Conservation (phyloP, 1,284 basidiomycete genomes). For the Naganishia liquefaciens region DNA sequence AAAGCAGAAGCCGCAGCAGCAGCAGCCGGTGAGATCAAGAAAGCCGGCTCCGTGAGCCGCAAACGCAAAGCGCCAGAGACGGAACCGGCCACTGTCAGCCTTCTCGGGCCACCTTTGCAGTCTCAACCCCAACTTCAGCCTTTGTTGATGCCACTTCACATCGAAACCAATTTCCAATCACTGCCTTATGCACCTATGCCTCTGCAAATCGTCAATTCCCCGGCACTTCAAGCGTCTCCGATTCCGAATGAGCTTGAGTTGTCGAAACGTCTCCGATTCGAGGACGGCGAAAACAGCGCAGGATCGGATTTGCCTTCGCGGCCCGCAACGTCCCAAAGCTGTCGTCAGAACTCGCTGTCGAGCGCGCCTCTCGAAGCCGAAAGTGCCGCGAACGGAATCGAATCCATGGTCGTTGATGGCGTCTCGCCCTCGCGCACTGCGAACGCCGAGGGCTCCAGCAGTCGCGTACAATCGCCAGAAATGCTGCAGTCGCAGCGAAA, state of each 20-base stretch:
- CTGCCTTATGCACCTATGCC: slow-evolving; percentile 3
- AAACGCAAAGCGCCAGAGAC: slow-evolving; percentile 18
- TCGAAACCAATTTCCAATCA: neutral
- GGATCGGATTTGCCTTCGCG: slow-evolving; percentile 9
- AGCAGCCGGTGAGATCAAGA: slow-evolving; percentile 15
- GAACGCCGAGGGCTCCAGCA: neutral
- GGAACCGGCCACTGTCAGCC: neutral
- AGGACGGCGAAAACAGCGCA: neutral
- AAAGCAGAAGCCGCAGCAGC: slow-evolving; percentile 25
- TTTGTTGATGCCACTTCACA: slow-evolving; percentile 10
- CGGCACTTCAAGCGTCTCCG: slow-evolving; percentile 22
- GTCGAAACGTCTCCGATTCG: slow-evolving; percentile 12
- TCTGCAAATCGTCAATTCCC: slow-evolving; percentile 5
- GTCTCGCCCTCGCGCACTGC: neutral
- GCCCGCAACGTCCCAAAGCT: slow-evolving; percentile 13
- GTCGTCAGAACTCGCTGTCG: neutral
- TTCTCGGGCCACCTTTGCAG: neutral
- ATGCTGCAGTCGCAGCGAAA: slow-evolving; percentile 4
- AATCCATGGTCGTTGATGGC: neutral
- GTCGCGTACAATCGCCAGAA: slow-evolving; percentile 12
- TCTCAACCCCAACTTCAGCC: slow-evolving; percentile 6
- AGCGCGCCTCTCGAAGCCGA: neutral
- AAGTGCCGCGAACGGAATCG: neutral
- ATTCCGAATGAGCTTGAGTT: slow-evolving; percentile 18
- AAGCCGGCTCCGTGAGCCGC: slow-evolving; percentile 18